Base-by-base conservation (phyloP, 345 rosid species). In the Acer yangbiense region DNA sequence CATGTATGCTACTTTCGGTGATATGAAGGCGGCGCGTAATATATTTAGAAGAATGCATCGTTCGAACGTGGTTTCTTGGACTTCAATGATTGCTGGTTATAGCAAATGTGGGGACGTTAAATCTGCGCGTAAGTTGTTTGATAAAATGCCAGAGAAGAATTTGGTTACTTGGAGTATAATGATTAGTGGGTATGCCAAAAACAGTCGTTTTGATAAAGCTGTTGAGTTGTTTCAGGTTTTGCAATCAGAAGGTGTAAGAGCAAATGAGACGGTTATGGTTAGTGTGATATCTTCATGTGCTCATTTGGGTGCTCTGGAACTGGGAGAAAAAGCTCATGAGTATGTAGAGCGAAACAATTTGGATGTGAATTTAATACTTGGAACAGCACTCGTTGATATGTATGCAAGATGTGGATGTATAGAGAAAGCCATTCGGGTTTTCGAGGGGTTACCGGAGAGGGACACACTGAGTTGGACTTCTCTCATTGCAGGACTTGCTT, bases 361-460 rank as follows among this genome's bases (percentile, higher is more conserved):
- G 79, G 80, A 66, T 58, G 73, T 89, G 79, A 86, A 87, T 85
- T 68, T 89, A 76, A 80, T 88, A 48, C 90, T 93, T 12, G 93
- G 93, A 7, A 93, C 97, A 1, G 92, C 93, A 78, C 70, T 92
- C 6, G 85, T 93, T 1, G 91, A 93, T 55, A 93, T 92, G 97
- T 90, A 89, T 79, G 89, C 93, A 46, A 89, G 88, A 62, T 91
- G 98, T 74, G 96, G 96, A 6, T 78, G 82, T 13, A 85, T 91
- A 8, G 80, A 88, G 32, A 87, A 83, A 82, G 96, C 94, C 7
- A 44, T 87, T 65, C 11, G 1, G 76, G 85, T 93, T 3, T 91
- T 91, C 60, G 25, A 23, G 25, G 85, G 77, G 54, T 79, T 91
- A 72, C 78, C 76, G 2, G 90, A 87, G 63, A 88, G 76, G 70